Evolutionary conservation across 2,329 filamentous ascomycete species (phyloP), one percentile per base, ranked within the genome.

Genomic region (Ascochyta clinopodiicola): DNA sequence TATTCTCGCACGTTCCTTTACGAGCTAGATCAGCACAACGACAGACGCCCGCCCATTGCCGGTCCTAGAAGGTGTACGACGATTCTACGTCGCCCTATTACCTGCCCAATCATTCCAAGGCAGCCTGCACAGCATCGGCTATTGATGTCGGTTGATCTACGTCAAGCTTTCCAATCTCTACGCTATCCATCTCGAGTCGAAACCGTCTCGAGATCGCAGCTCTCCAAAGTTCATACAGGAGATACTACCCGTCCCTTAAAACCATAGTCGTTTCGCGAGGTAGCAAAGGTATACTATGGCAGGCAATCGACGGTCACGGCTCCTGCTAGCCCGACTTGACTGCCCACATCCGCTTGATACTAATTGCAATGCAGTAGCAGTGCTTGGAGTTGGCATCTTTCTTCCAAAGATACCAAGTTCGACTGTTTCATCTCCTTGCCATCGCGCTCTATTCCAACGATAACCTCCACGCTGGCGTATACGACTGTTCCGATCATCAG

Each of bases 71-170:
- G 61, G 56, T 21, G 25, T 52, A 60, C 64, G 59, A 57, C 59
- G 56, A 45, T 64, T 62, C 57, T 63, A 58, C 51, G 50, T 60
- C 55, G 56, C 54, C 19, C 59, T 55, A 37, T 37, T 44, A 47
- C 24, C 38, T 24, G 13, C 43, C 37, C 32, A 44, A 44, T 38
- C 19, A 42, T 17, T 37, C 24, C 46, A 67, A 67, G 69, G 66
- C 66, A 63, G 62, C 67, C 67, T 56, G 59, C 60, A 52, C 48
- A 70, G 58, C 62, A 61, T 61, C 63, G 56, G 62, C 62, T 59
- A 74, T 83, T 82, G 81, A 84, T 84, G 82, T 84, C 82, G 81
- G 81, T 83, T 83, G 81, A 83, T 76, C 73, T 81, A 73, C 81
- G 81, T 73, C 76, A 78, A 75, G 80, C 79, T 63, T 78, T 81